Conservation (phyloP, 1,284 basidiomycete species). For the Heliocybe sulcata region DNA sequence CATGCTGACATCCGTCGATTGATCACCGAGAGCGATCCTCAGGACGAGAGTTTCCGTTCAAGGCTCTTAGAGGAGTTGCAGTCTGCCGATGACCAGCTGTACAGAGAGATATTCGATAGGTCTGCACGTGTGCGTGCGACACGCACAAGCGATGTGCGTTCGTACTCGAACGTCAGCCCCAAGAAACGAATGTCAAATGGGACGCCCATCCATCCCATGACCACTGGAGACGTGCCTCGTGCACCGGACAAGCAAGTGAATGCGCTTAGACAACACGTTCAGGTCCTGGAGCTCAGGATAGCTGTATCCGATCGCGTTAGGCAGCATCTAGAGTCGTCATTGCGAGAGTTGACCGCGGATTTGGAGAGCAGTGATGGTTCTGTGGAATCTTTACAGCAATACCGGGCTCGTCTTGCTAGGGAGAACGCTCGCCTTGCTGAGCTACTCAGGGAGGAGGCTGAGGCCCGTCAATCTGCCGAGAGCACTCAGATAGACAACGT, state of each 20-base stretch:
- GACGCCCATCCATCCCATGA: background rate
- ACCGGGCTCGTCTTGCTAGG: conserved; percentile 45
- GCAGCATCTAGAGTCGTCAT: conserved; percentile 55
- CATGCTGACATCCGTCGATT: conserved; percentile 64
- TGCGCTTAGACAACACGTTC: conserved; percentile 57
- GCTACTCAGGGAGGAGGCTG: conserved; percentile 57
- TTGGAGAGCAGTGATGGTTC: conserved; percentile 61
- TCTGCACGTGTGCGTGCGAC: conserved; percentile 13
- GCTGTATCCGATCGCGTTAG: conserved; percentile 61
- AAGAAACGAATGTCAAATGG: conserved; percentile 29
- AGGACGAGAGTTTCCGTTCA: conserved; percentile 57
- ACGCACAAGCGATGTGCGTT: conserved; percentile 23
- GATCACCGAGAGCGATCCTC: conserved; percentile 48
- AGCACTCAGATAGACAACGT: conserved; percentile 57
- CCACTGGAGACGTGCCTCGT: conserved; percentile 20
- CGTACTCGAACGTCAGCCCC: conserved; percentile 34
- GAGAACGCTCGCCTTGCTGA: conserved; percentile 53
- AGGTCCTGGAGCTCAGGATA: conserved; percentile 65
- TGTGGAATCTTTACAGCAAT: conserved; percentile 54
- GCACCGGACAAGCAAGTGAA: conserved; percentile 43
- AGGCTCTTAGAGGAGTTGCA: conserved; percentile 67
- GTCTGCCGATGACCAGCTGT: conserved; percentile 54
- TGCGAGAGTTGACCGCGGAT: conserved; percentile 58
- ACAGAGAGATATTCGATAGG: conserved; percentile 42
- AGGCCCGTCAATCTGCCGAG: conserved; percentile 53